Conservation (phyloP, 2,329 filamentous ascomycete genomes). For the Curvularia hawaiiensis region DNA sequence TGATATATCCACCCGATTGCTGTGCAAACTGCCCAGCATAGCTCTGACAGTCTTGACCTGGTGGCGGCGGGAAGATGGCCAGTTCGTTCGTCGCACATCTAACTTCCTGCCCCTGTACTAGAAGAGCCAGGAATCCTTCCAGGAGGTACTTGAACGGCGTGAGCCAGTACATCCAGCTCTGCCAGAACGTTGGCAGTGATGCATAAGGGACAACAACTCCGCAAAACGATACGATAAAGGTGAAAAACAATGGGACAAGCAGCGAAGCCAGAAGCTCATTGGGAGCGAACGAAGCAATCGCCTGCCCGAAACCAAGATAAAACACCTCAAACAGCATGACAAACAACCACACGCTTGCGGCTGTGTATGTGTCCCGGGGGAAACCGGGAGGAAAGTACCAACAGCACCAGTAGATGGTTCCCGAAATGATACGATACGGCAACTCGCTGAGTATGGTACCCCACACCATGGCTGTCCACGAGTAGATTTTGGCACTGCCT, state of each 20-base stretch:
- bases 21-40: constrained; percentile 62
- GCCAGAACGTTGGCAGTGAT: constrained; percentile 70
- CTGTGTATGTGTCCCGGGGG: constrained; percentile 61
- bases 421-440: constrained; percentile 70
- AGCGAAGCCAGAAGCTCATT: constrained; percentile 71
- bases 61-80: constrained; percentile 64
- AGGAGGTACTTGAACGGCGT: constrained; percentile 72
- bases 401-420: constrained; percentile 63
- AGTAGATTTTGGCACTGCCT: constrained; percentile 79
- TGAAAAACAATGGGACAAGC: constrained; percentile 71
- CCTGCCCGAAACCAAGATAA: constrained; percentile 69
- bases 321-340: constrained; percentile 70
- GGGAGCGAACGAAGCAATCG: constrained; percentile 69
- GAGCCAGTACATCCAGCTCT: constrained; percentile 55
- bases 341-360: constrained; percentile 67
- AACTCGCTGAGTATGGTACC: constrained; percentile 71
- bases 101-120: constrained; percentile 61
- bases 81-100: constrained; percentile 62
- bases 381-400: constrained; percentile 62
- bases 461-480: constrained; percentile 72
- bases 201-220: constrained; percentile 73
- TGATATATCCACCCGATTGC: constrained; percentile 65
- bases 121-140: constrained; percentile 63
- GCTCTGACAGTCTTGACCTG: constrained; percentile 63
- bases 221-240: constrained; percentile 73